These are phyloP conservation scores for Plasmodium gallinaceum DNA, from an alignment of 169 alveolate species.

Conservation along the genomic window DNA sequence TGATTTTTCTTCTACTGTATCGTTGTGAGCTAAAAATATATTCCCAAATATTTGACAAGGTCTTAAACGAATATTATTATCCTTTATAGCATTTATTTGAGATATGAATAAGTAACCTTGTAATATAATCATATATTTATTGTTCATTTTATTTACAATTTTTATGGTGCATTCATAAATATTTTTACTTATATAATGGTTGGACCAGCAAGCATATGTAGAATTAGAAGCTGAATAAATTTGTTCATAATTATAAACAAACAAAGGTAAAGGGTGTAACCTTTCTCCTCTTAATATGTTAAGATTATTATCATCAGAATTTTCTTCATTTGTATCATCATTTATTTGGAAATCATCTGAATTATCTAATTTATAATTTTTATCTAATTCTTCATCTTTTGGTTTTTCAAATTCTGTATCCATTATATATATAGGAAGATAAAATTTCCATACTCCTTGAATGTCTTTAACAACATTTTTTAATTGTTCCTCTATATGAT, in stretches of 20 bases:
- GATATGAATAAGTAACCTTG: conserved; percentile 77
- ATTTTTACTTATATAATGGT: conserved; percentile 21
- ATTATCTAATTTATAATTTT: conserved; percentile 1
- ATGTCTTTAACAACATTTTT: conserved; percentile 52
- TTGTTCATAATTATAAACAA: conserved; percentile 66
- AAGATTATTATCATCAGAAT: conserved; percentile 15
- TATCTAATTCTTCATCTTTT: conserved; percentile 12
- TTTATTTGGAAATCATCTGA: neutral
- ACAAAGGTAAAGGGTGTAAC: conserved; percentile 63
- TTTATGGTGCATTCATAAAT: conserved; percentile 73
- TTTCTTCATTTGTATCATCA: neutral
- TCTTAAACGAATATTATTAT: conserved; percentile 41
- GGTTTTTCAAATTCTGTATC: conserved; percentile 61
- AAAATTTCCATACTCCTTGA: conserved; percentile 77
- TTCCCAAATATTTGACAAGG: conserved; percentile 76
- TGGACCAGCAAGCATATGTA: conserved; percentile 73
- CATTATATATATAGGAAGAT: conserved; percentile 58
- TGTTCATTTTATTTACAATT: conserved; percentile 66
- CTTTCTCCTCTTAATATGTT: conserved; percentile 69
- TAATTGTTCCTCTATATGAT: conserved; percentile 2
- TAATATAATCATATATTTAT: conserved; percentile 69
- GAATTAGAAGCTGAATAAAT: conserved; percentile 53
- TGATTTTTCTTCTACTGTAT: conserved; percentile 22
- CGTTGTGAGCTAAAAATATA: conserved; percentile 67
- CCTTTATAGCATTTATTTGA: conserved; percentile 23